A percentile compares a stretch with the other conserved stretches of the same genome.
Evolutionary conservation across 441 rosid genomes (phyloP).

Genomic region (Geranium incanum): DNA sequence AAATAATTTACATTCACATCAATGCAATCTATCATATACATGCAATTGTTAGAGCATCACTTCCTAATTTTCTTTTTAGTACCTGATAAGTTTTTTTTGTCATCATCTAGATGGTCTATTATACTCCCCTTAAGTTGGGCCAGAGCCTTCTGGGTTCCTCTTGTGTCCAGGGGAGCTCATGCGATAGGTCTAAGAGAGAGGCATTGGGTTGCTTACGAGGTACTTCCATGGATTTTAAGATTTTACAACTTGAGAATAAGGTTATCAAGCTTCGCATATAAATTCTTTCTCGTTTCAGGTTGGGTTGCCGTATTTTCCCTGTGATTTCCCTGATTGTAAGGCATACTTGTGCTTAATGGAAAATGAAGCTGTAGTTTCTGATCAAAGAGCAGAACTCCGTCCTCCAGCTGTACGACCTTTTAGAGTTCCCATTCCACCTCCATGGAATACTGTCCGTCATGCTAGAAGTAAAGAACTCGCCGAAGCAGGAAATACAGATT

Average conservation of each 20-base stretch:
- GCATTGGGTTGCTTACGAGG: conserved; percentile 72
- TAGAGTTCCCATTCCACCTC: conserved; percentile 57
- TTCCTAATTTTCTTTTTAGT: conserved; percentile 9
- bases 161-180: conserved; percentile 69
- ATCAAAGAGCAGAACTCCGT: conserved; percentile 35
- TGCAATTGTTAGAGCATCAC: background rate
- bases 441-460: conserved; percentile 54
- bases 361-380: conserved; percentile 40
- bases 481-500: conserved; percentile 18
- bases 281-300: conserved; percentile 37
- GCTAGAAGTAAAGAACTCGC: conserved; percentile 25
- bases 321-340: conserved; percentile 74
- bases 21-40: background rate
- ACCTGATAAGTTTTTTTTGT: conserved; percentile 11
- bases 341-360: conserved; percentile 50
- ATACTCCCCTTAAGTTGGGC: conserved; percentile 79
- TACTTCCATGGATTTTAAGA: conserved; percentile 27
- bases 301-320: conserved; percentile 69
- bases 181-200: conserved; percentile 84
- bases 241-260: background rate
- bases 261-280: conserved; percentile 17
- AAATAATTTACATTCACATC: background rate
- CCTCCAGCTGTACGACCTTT: conserved; percentile 57
- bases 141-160: conserved; percentile 60
- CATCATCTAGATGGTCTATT: conserved; percentile 68